Evolutionary conservation across 2,329 filamentous ascomycete species (phyloP).

Genomic region (Pyricularia sp.): DNA sequence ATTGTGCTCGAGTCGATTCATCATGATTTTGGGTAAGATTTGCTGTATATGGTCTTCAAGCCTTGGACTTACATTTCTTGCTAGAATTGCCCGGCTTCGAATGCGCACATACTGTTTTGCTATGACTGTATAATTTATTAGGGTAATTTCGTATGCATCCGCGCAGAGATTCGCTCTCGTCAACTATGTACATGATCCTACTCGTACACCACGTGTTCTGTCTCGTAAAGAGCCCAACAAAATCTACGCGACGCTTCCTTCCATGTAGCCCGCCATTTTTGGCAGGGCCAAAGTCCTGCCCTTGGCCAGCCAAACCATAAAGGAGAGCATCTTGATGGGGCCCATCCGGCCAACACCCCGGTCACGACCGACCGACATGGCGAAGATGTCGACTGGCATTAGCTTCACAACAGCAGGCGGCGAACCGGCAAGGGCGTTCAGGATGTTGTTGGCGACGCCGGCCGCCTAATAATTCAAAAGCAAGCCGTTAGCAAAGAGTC

Average conservation of each 20-base stretch:
- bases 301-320: conserved; percentile 42
- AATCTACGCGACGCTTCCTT: conserved; percentile 36
- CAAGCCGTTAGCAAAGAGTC: background rate
- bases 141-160: background rate
- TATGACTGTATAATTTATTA: background rate
- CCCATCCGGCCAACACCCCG: conserved; percentile 40
- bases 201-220: background rate
- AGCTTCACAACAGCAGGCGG: conserved; percentile 32
- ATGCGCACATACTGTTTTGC: background rate
- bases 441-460: conserved; percentile 44
- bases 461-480: conserved; percentile 30
- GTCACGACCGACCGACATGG: conserved; percentile 38
- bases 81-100: background rate
- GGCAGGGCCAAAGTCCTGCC: conserved; percentile 38
- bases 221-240: background rate
- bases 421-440: conserved; percentile 35
- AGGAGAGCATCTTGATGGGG: conserved; percentile 36
- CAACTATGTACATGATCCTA: background rate
- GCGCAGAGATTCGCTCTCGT: background rate
- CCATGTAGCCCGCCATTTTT: conserved; percentile 32
- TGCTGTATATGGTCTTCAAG: background rate
- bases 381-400: conserved; percentile 37
- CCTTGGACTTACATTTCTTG: background rate
- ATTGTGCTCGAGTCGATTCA: background rate
- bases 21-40: background rate